Conservation (phyloP, 805 yeast species). For the Barnettozyma siamensis region DNA sequence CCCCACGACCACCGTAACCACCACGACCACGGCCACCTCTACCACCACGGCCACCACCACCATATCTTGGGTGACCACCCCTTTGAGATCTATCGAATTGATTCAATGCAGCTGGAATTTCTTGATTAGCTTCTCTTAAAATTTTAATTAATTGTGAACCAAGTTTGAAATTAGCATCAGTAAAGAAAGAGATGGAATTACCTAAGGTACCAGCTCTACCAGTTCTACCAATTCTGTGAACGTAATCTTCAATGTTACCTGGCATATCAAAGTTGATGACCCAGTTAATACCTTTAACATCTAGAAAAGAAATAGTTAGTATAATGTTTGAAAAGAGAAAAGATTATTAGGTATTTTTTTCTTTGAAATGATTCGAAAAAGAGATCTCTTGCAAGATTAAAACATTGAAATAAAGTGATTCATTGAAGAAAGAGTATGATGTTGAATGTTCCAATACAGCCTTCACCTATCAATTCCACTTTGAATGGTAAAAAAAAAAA, state of each 20-base stretch:
- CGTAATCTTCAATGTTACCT: slow-evolving; percentile 96
- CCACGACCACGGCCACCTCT: slow-evolving; percentile 32
- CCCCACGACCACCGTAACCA: slow-evolving; percentile 18
- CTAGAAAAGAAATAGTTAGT: slow-evolving; percentile 40
- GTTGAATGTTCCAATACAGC: no score
- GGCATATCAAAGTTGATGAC: slow-evolving; percentile 98
- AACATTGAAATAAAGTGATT: no score
- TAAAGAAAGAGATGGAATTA: slow-evolving; percentile 92
- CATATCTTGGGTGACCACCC: slow-evolving; percentile 45
- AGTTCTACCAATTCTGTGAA: slow-evolving; percentile 92
- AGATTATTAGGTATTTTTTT: background rate
- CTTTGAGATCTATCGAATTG: slow-evolving; percentile 75
- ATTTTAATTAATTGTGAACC: slow-evolving; percentile 89
- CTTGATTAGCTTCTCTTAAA: slow-evolving; percentile 92
- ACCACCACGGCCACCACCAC: slow-evolving; percentile 34
- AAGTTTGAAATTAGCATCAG: slow-evolving; percentile 77
- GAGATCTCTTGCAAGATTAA: background rate
- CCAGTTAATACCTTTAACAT: slow-evolving; percentile 93
- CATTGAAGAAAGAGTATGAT: no score
- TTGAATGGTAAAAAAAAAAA: no score
- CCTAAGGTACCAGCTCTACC: slow-evolving; percentile 98
- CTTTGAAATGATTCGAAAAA: background rate
- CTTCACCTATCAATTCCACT: background rate
- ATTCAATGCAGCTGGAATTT: slow-evolving; percentile 72
- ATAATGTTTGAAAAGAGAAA: no score